Conservation (phyloP, 768 basidiomycete species). For the Suillus subaureus region DNA sequence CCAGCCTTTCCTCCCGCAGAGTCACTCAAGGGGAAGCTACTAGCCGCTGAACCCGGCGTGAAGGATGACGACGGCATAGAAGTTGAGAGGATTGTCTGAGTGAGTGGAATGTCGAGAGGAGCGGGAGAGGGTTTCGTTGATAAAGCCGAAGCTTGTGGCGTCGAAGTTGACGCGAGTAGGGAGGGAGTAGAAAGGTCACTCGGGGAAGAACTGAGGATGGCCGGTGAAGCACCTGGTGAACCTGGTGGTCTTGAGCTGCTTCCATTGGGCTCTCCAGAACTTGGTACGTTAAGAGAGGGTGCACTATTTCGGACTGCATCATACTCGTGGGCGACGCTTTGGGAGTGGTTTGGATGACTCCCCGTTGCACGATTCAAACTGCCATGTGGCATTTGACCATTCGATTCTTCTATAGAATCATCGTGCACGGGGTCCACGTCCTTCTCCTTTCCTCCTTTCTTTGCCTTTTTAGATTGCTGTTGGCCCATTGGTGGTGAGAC, state of each 20-base stretch:
- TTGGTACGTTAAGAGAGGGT: constrained; percentile 37
- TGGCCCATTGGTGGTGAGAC: constrained; percentile 72
- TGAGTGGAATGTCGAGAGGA: constrained; percentile 77
- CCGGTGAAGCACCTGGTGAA: constrained; percentile 32
- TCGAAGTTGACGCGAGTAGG: constrained; percentile 30
- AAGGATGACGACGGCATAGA: constrained; percentile 52
- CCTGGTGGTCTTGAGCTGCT: constrained; percentile 36
- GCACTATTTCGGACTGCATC: constrained; percentile 34
- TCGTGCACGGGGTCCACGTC: constrained; percentile 55
- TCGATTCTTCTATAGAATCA: constrained; percentile 41
- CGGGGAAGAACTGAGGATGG: constrained; percentile 40
- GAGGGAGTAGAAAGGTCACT: constrained; percentile 43
- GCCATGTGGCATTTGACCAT: constrained; percentile 39
- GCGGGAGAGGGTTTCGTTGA: constrained; percentile 45
- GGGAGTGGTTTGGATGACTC: constrained; percentile 38
- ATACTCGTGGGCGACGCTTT: constrained; percentile 40
- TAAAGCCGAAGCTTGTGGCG: constrained; percentile 17
- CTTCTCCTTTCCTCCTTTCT: constrained; percentile 68
- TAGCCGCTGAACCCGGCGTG: constrained; percentile 52
- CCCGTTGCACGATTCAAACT: constrained; percentile 48
- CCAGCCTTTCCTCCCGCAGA: constrained; percentile 51
- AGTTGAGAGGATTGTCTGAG: constrained; percentile 83
- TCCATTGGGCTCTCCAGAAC: constrained; percentile 43
- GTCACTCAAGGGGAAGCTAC: constrained; percentile 41
- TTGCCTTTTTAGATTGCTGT: constrained; percentile 81